Base-by-base conservation (phyloP, 2,329 filamentous ascomycete species). In the Dactylellina cionopaga region DNA sequence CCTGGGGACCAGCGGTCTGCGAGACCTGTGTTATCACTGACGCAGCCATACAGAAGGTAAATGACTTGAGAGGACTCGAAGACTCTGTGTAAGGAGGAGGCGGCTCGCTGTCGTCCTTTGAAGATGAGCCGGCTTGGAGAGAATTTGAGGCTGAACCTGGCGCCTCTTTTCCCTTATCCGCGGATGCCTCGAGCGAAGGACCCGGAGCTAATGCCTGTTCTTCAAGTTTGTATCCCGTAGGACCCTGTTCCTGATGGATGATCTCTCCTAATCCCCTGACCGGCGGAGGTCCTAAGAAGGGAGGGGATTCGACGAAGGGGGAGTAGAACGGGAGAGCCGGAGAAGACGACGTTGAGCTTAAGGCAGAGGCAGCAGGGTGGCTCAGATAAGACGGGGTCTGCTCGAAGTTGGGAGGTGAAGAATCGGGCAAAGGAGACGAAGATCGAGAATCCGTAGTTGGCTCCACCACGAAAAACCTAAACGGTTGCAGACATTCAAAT, bases 11-110 rank as follows among this genome's bases (percentile, higher is more conserved):
- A 76, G 62, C 62, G 62, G 90, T 90, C 82, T 99, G 95, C 80
- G 96, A 93, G 78, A 99, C 95, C 84, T 99, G 95, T 82, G 95
- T 99, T 83, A 99, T 96, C 80, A 99, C 96, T 87, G 95, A 98
- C 84, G 94, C 91, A 83, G 95, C 93, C 95, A 99, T 99, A 80
- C 96, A 88, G 87, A 96, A 99, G 78, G 90, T 89, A 80, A 99
- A 99, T 66, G 92, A 92, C 73, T 90, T 87, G 80, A 99, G 88
- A 74, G 95, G 95, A 83, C 92, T 97, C 74, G 89, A 90, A 78
- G 94, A 93, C 87, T 98, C 94, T 76, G 91, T 92, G 81, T 99
- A 99, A 65, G 95, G 94, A 68, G 95, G 95, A 73, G 95, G 95
- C 69, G 94, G 94, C 83, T 98, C 95, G 82, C 88, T 87, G 82